Base-by-base conservation (phyloP, 345 rosid species). In the Moricandia moricandioides region DNA sequence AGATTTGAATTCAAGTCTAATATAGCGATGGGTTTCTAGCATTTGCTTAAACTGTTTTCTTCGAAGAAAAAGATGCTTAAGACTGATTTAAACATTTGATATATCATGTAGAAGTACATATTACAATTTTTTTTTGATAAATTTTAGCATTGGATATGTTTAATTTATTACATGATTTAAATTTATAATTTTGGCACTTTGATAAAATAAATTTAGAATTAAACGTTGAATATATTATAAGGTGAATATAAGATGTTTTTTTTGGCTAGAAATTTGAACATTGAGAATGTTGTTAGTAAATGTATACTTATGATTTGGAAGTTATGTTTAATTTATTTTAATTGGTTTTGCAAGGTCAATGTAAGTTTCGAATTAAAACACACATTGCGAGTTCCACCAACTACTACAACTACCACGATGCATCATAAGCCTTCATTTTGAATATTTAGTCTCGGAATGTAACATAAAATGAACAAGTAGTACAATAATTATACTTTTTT, bases 401-500 rank as follows among this genome's bases (percentile, higher is more conserved):
- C 49, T 49, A 49, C 55, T 49, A 49, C 55, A 49, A 49, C 55
- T 49, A 49, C 55, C 55, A 49, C 55, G 52, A 45, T 45, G 52
- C 52, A 14, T 45, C 52, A n/a, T 45, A 45, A 45, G 16, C 52
- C 52, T 49, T 49, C 55, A 49, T 14, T 49, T 49, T 16, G 55
- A 49, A 49, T 14, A 49, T 16, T 49, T 49, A 49, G 18, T 49
- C 55, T 49, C 55, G 55, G 9, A 49, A 49, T 49, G 21, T 49
- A 49, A 49, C 55, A 16, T 49, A 49, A 49, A 47, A 49, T 49
- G 55, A 47, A 14, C 55, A 49, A 49, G 67, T 64, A 74, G 79
- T 74, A 74, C 79, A 70, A 74, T 62, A 43, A 79, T 62, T 69
- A 73, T 55, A 62, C 63, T 63, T 62, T 62, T 62, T 29, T 29